These are phyloP conservation scores for Clitocybe nebularis DNA, from an alignment of 1,284 basidiomycete species.

Conservation along the genomic window DNA sequence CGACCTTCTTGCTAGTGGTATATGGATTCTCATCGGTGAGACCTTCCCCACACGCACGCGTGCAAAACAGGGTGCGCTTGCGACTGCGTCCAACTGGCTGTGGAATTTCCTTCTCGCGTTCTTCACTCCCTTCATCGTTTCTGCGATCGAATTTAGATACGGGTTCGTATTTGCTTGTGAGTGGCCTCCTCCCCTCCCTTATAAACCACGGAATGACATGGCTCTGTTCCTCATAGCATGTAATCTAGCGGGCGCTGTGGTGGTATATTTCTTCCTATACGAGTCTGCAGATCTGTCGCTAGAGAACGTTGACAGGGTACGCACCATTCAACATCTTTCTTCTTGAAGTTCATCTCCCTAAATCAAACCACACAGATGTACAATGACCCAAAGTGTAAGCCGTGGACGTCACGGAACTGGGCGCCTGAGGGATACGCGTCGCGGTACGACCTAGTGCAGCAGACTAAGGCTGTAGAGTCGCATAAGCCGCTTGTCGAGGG, in stretches of 20 bases:
- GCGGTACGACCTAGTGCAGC: constrained; percentile 36
- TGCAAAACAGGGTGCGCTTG: constrained; percentile 72
- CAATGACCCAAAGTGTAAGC: constrained; percentile 61
- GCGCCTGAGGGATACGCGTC: constrained; percentile 48
- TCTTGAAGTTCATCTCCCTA: constrained; percentile 4
- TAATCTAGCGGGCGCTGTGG: constrained; percentile 56
- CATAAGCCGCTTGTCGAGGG: constrained; percentile 11
- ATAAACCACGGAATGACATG: not conserved
- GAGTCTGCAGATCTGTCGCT: constrained; percentile 69
- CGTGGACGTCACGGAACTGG: constrained; percentile 62
- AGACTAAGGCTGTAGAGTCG: constrained; percentile 25
- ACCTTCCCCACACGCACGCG: constrained; percentile 74
- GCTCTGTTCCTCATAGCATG: constrained; percentile 27
- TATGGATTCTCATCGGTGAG: constrained; percentile 78
- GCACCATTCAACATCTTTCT: constrained; percentile 13
- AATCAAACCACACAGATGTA: constrained; percentile 53
- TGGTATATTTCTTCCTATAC: constrained; percentile 79
- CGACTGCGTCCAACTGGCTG: constrained; percentile 55
- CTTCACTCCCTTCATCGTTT: constrained; percentile 68
- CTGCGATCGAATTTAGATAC: constrained; percentile 58
- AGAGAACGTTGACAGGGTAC: constrained; percentile 62
- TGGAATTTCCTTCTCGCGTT: constrained; percentile 78
- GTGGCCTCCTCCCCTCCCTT: constrained; percentile 11
- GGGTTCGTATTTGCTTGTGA: constrained; percentile 70
- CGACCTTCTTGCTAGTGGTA: constrained; percentile 31